These are phyloP conservation scores for Calcarisporium arbuscula DNA, from an alignment of 2,329 filamentous ascomycete species.

Conservation along the genomic window DNA sequence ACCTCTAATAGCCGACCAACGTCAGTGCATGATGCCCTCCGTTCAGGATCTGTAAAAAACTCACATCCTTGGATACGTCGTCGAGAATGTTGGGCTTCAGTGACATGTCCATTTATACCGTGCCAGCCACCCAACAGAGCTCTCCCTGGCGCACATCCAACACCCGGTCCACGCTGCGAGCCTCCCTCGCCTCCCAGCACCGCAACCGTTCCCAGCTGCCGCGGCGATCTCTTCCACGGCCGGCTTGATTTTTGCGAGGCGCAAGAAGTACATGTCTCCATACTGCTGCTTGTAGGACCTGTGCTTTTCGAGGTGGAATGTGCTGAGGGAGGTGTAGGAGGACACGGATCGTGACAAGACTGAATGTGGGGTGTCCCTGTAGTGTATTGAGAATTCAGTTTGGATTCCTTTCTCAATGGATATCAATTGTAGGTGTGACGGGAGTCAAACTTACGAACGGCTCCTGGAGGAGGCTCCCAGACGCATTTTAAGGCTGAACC, in stretches of 20 bases:
- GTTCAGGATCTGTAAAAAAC: slow-evolving; percentile 14
- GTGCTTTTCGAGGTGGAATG: slow-evolving; percentile 64
- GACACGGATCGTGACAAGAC: slow-evolving; percentile 47
- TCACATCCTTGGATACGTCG: slow-evolving; percentile 85
- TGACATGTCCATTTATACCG: slow-evolving; percentile 95
- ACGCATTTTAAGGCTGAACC: slow-evolving; percentile 37
- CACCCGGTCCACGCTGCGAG: slow-evolving; percentile 75
- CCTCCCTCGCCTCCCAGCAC: slow-evolving; percentile 71
- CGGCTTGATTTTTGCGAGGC: slow-evolving; percentile 81
- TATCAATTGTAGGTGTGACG: too few species aligned
- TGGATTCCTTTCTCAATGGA: too few species aligned
- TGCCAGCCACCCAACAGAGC: slow-evolving; percentile 91
- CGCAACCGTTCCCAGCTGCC: slow-evolving; percentile 71
- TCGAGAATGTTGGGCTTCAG: slow-evolving; percentile 94
- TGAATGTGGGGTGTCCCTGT: slow-evolving; percentile 27
- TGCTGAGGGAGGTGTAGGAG: slow-evolving; percentile 67
- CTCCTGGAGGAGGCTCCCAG: slow-evolving; percentile 37
- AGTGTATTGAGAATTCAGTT: too few species aligned
- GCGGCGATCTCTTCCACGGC: slow-evolving; percentile 67
- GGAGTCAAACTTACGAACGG: too few species aligned
- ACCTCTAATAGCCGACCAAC: slow-evolving; percentile 51
- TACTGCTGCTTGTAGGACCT: slow-evolving; percentile 90
- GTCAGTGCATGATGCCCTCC: slow-evolving; percentile 4
- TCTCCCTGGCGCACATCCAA: slow-evolving; percentile 93
- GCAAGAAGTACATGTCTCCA: slow-evolving; percentile 95